Evolutionary conservation across 257 asterid species (phyloP), one percentile per base, ranked within the genome.

Genomic region (Solanum arcanum): DNA sequence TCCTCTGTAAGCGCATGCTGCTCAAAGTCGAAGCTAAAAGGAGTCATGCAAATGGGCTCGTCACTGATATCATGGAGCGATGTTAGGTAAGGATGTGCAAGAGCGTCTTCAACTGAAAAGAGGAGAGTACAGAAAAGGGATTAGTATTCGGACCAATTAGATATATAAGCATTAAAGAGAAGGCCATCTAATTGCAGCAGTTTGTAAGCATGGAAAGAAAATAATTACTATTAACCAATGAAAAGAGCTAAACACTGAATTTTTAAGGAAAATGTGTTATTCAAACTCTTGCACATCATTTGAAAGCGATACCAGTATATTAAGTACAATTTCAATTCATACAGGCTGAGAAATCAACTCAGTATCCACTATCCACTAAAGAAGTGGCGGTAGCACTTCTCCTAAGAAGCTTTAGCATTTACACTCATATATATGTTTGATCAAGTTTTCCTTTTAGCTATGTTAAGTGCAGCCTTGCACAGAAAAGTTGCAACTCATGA

Each of bases 21-120:
- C 90, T 97, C 99, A 66, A 97, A 95, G 97, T 97, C 98, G 62
- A 97, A 97, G 93, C 87, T 94, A 86, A 97, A 97, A 25, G 99
- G 98, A 66, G 90, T 94, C 92, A 85, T 25, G 90, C 98, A 94
- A 66, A 91, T 88, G 13, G 99, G 99, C 92, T 97, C 99, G 76
- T 97, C 99, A 39, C 98, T 97, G 84, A 94, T 94, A 93, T 96
- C 98, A 7, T 96, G 99, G 89, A 96, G 99, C 39, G 99, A 97
- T 87, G 93, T 93, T 74, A 97, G 91, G 89, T 97, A 97, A 7
- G 99, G 98, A 89, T 97, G 99, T 44, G 94, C 99, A 90, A 97
- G 83, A 69, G 99, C 98, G 47, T 85, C 98, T 89, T 94, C 99
- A 89, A 97, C 99, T 97, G 97, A 91, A 86, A 86, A 66, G 21